Evolutionary conservation across 225 moss, liverwort and hornwort species (phyloP), one percentile per base, ranked within the genome.

Genomic region (Marchantia polymorpha): DNA sequence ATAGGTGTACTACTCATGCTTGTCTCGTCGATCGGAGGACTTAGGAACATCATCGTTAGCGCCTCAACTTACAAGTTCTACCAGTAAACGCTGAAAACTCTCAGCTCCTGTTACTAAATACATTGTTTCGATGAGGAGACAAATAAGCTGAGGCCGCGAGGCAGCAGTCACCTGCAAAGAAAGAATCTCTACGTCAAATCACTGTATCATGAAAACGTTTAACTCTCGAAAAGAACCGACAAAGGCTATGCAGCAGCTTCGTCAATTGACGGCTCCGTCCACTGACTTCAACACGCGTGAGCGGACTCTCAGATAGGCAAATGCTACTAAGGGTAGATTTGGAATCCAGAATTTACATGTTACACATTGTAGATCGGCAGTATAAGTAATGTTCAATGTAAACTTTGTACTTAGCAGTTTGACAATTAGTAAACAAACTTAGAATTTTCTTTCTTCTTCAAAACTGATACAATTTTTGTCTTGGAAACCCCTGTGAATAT

Each of bases 31-130:
- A 78, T 85, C 39, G 85, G 85, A 31, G 85, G 85, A 29, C 0
- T 85, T 0, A 31, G 82, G 11, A 17, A 2, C 51, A 82, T 85
- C 12, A 82, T 82, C 19, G 52, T 68, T 0, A 8, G 27, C 4
- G 84, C 84, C 4, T 78, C 77, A 17, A 55, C 50, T 17, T 84
- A 70, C 77, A 50, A 69, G 55, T 84, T 84, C 60, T 84, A 81
- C 49, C 81, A 81, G 55, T 84, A 65, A 60, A 52, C n/a, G 30
- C 3, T 7, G n/a, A 52, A 22, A 26, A 26, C 16, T 53, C 19
- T 49, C 0, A 52, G 12, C 15, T 26, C n/a, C 11, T 55, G n/a
- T 73, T 27, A 52, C 54, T 73, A 23, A 39, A 73, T 73, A 55
- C 73, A 73, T 54, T 73, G 73, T 73, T 73, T 73, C 49, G 22